phyloP scores from a whole-genome alignment of 106 monocot species.

The Apostasia ramifera region DNA sequence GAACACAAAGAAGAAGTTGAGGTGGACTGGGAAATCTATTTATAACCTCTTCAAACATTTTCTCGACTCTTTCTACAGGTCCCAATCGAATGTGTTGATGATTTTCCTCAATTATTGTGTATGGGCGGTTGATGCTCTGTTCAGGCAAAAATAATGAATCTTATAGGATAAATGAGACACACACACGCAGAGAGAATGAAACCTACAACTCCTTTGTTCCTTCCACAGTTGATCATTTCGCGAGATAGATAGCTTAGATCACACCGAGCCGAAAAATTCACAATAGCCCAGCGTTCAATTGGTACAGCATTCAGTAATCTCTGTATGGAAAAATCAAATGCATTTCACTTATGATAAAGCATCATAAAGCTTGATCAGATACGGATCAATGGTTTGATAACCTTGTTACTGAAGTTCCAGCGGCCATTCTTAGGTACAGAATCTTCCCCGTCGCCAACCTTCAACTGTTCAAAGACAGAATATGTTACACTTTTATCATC shows the following conservation, averaged over 20 bases:
- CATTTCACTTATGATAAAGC: background rate
- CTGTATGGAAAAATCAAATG: constrained; percentile 20
- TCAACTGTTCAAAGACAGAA: constrained; percentile 33
- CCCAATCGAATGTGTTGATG: constrained; percentile 35
- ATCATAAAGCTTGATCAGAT: background rate
- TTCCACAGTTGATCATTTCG: constrained; percentile 68
- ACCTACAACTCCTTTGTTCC: constrained; percentile 77
- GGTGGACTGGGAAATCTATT: constrained; percentile 28
- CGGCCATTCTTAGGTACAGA: constrained; percentile 59
- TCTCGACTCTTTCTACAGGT: constrained; percentile 55
- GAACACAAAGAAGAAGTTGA: constrained; percentile 64
- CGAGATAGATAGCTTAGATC: constrained; percentile 63
- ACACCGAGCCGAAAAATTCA: constrained; percentile 73
- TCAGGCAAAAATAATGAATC: constrained; percentile 3
- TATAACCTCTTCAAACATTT: constrained; percentile 51
- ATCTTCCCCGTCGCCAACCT: constrained; percentile 47
- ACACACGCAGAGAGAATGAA: background rate
- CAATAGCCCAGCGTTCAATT: constrained; percentile 70
- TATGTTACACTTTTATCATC: no score
- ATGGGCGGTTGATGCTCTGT: constrained; percentile 48
- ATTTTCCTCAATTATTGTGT: constrained; percentile 60
- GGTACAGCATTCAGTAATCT: constrained; percentile 29
- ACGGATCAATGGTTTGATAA: constrained; percentile 2
- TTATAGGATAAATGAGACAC: background rate
- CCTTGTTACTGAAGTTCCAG: constrained; percentile 86